Conservation (phyloP, 169 alveolate species). For the Cryptosporidium xiaoi region DNA sequence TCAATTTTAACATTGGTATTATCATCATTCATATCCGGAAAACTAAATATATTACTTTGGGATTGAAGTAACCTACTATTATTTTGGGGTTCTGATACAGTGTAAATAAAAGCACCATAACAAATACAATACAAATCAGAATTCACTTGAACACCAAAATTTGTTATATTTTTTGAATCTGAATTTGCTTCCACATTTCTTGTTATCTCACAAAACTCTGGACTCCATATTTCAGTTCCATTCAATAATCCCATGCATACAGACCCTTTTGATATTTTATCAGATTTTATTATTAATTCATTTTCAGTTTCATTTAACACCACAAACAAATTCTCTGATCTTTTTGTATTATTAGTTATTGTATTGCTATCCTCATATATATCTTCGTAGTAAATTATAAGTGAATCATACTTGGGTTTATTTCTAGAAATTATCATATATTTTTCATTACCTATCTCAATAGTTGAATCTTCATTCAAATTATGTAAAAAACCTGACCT, state of each 20-base stretch:
- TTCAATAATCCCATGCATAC: slow-evolving; percentile 51
- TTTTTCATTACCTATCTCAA: slow-evolving; percentile 4
- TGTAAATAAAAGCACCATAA: slow-evolving; percentile 52
- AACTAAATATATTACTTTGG: slow-evolving; percentile 11
- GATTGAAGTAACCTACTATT: slow-evolving; percentile 8
- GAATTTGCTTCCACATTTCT: background rate
- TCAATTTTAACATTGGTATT: background rate
- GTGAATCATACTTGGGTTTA: slow-evolving; percentile 41
- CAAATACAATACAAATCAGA: slow-evolving; percentile 14
- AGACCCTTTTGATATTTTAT: slow-evolving; percentile 16
- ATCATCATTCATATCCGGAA: slow-evolving; percentile 11
- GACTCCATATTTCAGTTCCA: slow-evolving; percentile 64
- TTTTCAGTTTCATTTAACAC: slow-evolving; percentile 29
- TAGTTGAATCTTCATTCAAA: slow-evolving; percentile 1
- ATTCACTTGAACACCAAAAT: too few relatives aligned
- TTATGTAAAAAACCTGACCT: slow-evolving; percentile 19
- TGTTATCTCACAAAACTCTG: slow-evolving; percentile 38
- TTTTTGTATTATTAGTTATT: background rate
- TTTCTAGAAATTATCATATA: slow-evolving; percentile 9
- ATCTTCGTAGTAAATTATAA: slow-evolving; percentile 28
- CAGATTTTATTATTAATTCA: slow-evolving; percentile 30
- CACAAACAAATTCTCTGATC: background rate
- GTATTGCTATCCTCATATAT: background rate
- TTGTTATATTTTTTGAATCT: background rate
- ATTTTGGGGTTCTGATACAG: background rate